These are phyloP conservation scores for Phytophthora idaei DNA, from an alignment of 352 stramenopile species.

Conservation along the genomic window DNA sequence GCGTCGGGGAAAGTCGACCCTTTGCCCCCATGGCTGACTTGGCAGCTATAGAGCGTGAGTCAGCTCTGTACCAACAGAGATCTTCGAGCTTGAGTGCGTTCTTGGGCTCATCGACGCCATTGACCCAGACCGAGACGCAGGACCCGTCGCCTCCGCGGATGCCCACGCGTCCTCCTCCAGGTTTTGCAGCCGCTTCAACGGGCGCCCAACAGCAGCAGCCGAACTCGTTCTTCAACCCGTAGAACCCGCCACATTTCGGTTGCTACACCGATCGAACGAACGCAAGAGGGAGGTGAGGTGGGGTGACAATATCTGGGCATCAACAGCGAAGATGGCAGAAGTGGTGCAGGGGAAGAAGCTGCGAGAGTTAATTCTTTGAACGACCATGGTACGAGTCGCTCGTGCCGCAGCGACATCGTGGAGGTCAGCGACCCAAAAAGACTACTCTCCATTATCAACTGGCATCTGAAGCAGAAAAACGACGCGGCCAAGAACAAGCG, in stretches of 20 bases:
- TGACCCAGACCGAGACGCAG: conserved; percentile 29
- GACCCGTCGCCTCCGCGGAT: conserved; percentile 35
- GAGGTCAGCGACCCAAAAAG: conserved; percentile 6
- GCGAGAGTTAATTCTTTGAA: conserved; percentile 9
- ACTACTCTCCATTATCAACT: conserved; percentile 11
- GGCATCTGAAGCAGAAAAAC: conserved; percentile 22
- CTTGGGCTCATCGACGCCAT: conserved; percentile 40
- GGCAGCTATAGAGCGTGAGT: conserved; percentile 73
- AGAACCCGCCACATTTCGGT: conserved; percentile 19
- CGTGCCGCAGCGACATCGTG: background rate
- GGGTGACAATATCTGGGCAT: conserved; percentile 8
- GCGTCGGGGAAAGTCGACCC: conserved; percentile 9
- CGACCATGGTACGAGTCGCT: conserved; percentile 3
- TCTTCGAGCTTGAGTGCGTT: conserved; percentile 80
- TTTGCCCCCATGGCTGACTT: conserved; percentile 73
- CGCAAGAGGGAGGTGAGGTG: background rate
- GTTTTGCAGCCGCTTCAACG: conserved; percentile 36
- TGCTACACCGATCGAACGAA: conserved; percentile 16
- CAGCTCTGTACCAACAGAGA: conserved; percentile 67
- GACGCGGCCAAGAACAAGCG: conserved; percentile 15
- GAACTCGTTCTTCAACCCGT: conserved; percentile 72
- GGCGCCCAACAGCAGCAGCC: conserved; percentile 30
- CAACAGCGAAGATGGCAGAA: conserved; percentile 9
- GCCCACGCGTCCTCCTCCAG: conserved; percentile 45
- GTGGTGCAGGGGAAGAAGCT: conserved; percentile 8